phyloP scores from a whole-genome alignment of 2,329 filamentous ascomycete species.

The Aspergillus hiratsukae region DNA sequence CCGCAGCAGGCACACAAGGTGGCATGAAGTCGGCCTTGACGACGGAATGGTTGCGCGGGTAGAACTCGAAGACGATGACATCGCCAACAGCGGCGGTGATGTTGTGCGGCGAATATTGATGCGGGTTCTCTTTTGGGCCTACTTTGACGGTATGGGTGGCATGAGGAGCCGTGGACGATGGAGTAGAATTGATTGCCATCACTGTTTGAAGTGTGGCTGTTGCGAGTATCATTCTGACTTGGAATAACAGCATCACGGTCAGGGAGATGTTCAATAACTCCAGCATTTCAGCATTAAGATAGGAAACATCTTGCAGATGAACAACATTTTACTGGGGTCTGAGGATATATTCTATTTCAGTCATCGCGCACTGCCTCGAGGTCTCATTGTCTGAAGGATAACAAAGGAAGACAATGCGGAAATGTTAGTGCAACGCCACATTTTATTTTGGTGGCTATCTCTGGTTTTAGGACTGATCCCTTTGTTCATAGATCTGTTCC shows the following conservation, averaged over 20 bases:
- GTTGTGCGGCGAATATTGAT: conserved; percentile 27
- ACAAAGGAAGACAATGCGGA: not conserved
- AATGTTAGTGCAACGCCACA: not conserved
- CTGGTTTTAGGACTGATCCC: not conserved
- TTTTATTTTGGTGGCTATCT: not conserved
- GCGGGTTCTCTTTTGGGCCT: conserved; percentile 27
- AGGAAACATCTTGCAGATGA: not conserved
- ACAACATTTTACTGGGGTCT: not conserved
- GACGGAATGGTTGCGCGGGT: conserved; percentile 61
- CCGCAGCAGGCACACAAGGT: conserved; percentile 57
- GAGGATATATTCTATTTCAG: not conserved
- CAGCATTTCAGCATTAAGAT: not conserved
- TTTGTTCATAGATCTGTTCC: not conserved
- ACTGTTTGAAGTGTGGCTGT: not conserved
- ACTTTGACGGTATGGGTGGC: conserved; percentile 32
- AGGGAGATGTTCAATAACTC: not conserved
- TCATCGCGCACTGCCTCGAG: not conserved
- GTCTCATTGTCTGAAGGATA: not conserved
- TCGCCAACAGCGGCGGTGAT: conserved; percentile 30
- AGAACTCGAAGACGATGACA: conserved; percentile 54
- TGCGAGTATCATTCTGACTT: not conserved
- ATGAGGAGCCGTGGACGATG: not conserved
- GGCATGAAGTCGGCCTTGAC: conserved; percentile 54
- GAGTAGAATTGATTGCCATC: not conserved
- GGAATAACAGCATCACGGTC: not conserved